Evolutionary conservation across 1,139 yeast genomes (phyloP).

Genomic region (Hemisphaericaspora subhashii): DNA sequence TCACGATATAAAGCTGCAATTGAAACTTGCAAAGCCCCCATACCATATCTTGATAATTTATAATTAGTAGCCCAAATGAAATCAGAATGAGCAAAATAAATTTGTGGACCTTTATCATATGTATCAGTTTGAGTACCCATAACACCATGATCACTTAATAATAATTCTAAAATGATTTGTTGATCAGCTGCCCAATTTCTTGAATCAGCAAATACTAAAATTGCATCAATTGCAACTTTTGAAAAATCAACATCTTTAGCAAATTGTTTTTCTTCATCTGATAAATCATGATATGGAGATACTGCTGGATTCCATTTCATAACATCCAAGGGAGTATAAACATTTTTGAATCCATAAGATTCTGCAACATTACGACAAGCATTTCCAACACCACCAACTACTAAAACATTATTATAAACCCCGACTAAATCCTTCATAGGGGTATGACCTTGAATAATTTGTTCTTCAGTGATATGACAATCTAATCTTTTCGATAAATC

Average conservation of each 20-base stretch:
- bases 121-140: constrained; percentile 78
- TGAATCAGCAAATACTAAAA: constrained; percentile 78
- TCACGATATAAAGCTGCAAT: constrained; percentile 80
- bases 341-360: constrained; percentile 74
- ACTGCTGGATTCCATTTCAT: constrained; percentile 87
- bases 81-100: constrained; percentile 85
- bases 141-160: constrained; percentile 71
- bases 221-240: constrained; percentile 64
- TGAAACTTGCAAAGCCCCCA: constrained; percentile 87
- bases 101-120: constrained; percentile 74
- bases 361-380: constrained; percentile 79
- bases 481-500: constrained; percentile 63
- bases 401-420: constrained; percentile 67
- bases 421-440: constrained; percentile 80
- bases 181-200: constrained; percentile 91
- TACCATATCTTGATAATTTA: constrained; percentile 76
- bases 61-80: constrained; percentile 89
- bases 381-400: constrained; percentile 83
- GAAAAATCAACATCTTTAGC: constrained; percentile 65
- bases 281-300: constrained; percentile 73
- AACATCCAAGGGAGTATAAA: constrained; percentile 74
- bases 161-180: constrained; percentile 77
- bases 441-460: constrained; percentile 86
- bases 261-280: constrained; percentile 63
- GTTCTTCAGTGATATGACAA: constrained; percentile 65